These are phyloP conservation scores for Azolla pinnata DNA, from an alignment of 75 land plant genomes.

Conservation along the genomic window DNA sequence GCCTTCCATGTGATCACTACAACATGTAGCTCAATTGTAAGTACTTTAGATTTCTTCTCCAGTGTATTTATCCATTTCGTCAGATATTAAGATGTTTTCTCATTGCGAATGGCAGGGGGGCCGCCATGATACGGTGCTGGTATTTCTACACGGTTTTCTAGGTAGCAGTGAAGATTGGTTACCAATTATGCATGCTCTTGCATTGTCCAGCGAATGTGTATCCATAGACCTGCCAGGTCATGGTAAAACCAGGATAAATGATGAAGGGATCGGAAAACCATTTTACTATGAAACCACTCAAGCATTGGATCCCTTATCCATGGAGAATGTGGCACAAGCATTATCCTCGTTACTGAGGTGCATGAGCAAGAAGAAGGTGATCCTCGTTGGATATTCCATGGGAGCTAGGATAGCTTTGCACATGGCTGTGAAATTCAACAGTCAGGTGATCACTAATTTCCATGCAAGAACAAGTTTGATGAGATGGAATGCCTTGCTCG, in stretches of 20 bases:
- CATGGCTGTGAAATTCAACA: constrained; percentile 48
- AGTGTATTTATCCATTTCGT: no score
- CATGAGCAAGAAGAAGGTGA: constrained; percentile 35
- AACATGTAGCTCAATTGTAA: constrained; percentile 15
- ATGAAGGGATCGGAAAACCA: neutral
- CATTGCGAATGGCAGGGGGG: no score
- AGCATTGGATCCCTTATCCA: constrained; percentile 19
- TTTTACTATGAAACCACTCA: constrained; percentile 13
- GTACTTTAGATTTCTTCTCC: constrained; percentile 8
- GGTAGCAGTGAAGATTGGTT: constrained; percentile 82
- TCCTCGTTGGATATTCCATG: constrained; percentile 90
- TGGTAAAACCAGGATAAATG: constrained; percentile 40
- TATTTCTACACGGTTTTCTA: constrained; percentile 92
- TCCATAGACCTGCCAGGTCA: constrained; percentile 95
- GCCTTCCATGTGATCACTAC: constrained; percentile 35
- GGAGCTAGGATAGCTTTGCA: constrained; percentile 91
- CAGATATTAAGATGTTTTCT: no score
- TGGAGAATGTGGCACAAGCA: constrained; percentile 45
- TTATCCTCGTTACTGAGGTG: constrained; percentile 31
- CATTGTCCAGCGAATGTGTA: constrained; percentile 57
- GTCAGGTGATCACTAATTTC: constrained; percentile 9
- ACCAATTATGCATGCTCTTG: constrained; percentile 68
- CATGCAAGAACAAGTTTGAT: constrained; percentile 24
- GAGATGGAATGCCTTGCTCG: neutral
- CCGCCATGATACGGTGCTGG: no score